phyloP scores from a whole-genome alignment of 179 eudicot genomes.

The Drosera spatulata region DNA sequence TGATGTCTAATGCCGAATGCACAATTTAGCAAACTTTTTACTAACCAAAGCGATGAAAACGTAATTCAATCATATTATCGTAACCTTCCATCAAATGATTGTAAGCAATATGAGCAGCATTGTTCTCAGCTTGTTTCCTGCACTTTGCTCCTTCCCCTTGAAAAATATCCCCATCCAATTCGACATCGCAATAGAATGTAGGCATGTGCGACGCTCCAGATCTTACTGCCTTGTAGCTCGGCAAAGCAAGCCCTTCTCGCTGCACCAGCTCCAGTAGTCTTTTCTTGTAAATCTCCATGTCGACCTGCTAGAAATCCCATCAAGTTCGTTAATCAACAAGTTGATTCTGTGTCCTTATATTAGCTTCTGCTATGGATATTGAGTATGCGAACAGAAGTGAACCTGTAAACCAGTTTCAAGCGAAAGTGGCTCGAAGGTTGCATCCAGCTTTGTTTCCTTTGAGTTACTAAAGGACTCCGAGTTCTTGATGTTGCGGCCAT shows the following conservation, averaged over 20 bases:
- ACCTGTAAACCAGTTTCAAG: not conserved
- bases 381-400: not conserved
- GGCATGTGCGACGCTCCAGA: not conserved
- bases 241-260: not conserved
- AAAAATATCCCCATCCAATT: not conserved
- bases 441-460: not conserved
- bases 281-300: not conserved
- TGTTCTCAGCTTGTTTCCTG: not conserved
- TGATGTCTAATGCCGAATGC: too few relatives aligned
- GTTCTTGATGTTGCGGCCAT: not conserved
- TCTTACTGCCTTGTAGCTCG: not conserved
- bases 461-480: not conserved
- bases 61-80: too few relatives aligned
- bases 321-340: not conserved
- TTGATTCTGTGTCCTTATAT: not conserved
- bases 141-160: not conserved
- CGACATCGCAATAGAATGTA: not conserved
- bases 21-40: too few relatives aligned
- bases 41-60: too few relatives aligned
- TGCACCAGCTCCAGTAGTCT: not conserved
- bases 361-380: not conserved
- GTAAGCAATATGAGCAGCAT: not conserved
- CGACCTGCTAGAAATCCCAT: not conserved
- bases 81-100: not conserved
- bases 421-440: not conserved